Percentiles rank a stretch among this genome's conserved stretches.
Conservation (phyloP, 306 rosid genomes). For the Begonia fuchsioides region DNA sequence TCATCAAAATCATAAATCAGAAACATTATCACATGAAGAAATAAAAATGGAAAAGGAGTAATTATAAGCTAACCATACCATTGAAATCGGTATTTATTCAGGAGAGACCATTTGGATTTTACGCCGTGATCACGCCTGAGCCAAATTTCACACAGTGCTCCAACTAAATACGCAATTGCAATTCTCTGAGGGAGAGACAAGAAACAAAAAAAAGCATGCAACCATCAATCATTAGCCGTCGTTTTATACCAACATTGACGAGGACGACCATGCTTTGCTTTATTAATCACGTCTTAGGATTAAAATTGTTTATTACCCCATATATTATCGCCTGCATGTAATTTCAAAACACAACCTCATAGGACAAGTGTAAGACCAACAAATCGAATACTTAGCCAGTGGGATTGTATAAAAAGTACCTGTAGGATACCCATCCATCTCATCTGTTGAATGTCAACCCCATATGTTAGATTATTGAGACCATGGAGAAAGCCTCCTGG, state of each 20-base stretch:
- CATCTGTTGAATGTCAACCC: conserved; percentile 64
- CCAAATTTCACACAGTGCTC: conserved; percentile 93
- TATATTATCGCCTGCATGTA: background rate
- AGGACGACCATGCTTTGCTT: too few species aligned
- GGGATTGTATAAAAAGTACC: conserved; percentile 20
- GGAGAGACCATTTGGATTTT: conserved; percentile 44
- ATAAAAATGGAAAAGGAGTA: background rate
- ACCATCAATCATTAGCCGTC: background rate
- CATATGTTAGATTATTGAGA: conserved; percentile 55
- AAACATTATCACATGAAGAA: background rate
- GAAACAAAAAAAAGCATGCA: background rate
- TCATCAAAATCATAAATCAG: background rate
- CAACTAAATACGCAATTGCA: conserved; percentile 58
- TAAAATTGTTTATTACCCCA: too few species aligned
- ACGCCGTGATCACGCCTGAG: conserved; percentile 45
- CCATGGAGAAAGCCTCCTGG: conserved; percentile 88
- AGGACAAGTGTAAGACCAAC: background rate
- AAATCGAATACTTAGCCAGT: background rate
- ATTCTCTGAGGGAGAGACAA: conserved; percentile 42
- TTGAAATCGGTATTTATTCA: conserved; percentile 56
- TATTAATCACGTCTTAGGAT: too few species aligned
- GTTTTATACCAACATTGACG: too few species aligned
- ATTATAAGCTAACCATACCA: conserved; percentile 34
- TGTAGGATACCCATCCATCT: conserved; percentile 85
- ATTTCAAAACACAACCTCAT: background rate